phyloP scores from a whole-genome alignment of 331 rosid genomes.

The Malus hybrid region DNA sequence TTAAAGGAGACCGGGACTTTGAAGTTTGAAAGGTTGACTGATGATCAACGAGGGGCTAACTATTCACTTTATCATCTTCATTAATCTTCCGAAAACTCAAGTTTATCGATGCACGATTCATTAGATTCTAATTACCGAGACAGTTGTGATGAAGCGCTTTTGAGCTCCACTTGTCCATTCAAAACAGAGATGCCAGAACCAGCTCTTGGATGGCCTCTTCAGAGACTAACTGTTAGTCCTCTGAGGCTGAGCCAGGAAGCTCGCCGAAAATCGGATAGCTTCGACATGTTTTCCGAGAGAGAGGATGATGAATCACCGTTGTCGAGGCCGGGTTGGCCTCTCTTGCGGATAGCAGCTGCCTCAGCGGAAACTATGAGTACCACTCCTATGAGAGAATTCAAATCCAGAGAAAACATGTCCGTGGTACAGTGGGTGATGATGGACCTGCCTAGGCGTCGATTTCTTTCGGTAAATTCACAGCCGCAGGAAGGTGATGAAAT shows the following conservation, averaged over 20 bases:
- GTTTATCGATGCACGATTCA: not conserved
- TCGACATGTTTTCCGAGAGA: not conserved
- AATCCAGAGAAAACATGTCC: not conserved
- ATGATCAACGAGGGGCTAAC: not conserved
- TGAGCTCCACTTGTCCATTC: not conserved
- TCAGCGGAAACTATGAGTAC: not conserved
- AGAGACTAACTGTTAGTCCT: not conserved
- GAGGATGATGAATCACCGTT: conserved; percentile 2
- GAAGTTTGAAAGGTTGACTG: not conserved
- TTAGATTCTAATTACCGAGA: not conserved
- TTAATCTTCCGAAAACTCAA: not conserved
- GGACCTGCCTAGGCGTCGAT: conserved; percentile 5
- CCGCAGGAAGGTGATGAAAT: not conserved
- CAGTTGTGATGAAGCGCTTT: not conserved
- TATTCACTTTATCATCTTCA: not conserved
- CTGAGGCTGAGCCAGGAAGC: not conserved
- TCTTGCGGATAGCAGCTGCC: conserved; percentile 2
- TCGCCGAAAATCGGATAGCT: not conserved
- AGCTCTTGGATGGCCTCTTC: conserved; percentile 31
- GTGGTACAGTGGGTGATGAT: conserved; percentile 16
- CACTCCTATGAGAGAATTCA: not conserved
- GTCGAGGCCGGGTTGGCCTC: conserved; percentile 26
- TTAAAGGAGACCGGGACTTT: not conserved
- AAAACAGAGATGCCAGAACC: conserved; percentile 2
- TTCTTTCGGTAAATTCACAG: not conserved